Conservation (phyloP, 345 rosid genomes). For the Syzygium aqueum region DNA sequence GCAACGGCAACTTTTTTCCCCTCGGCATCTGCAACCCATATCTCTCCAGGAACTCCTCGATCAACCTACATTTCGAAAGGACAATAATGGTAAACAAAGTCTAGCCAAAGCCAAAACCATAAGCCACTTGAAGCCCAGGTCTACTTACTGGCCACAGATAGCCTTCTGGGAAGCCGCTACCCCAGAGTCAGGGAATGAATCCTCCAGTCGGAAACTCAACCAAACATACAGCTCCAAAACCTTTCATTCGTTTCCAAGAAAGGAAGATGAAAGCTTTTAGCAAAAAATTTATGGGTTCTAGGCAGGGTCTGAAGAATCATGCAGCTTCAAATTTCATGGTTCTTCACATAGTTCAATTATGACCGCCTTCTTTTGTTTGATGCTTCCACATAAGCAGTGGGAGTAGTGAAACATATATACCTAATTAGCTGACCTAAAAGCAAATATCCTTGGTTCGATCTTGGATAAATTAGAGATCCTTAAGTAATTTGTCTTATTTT, state of each 20-base stretch:
- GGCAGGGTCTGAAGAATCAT: background rate
- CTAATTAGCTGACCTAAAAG: background rate
- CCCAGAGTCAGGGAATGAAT: constrained; percentile 73
- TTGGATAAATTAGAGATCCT: background rate
- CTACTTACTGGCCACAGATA: constrained; percentile 68
- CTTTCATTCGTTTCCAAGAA: constrained; percentile 22
- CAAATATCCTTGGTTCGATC: background rate
- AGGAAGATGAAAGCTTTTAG: background rate
- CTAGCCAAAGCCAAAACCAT: background rate
- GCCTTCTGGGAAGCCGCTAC: constrained; percentile 75
- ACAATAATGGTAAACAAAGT: background rate
- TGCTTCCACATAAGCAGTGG: background rate
- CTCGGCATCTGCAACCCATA: constrained; percentile 37
- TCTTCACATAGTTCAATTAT: background rate
- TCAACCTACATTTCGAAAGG: constrained; percentile 36
- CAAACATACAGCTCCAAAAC: constrained; percentile 88
- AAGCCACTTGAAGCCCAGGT: background rate
- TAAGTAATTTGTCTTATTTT: background rate
- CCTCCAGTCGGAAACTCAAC: constrained; percentile 83
- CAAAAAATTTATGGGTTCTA: background rate
- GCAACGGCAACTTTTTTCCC: constrained; percentile 5
- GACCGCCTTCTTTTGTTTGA: background rate
- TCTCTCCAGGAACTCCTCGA: constrained; percentile 77
- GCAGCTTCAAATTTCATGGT: background rate
- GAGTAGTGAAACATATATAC: background rate